Conservation (phyloP, 1,284 basidiomycete genomes). For the Neolentinus lepideus region DNA sequence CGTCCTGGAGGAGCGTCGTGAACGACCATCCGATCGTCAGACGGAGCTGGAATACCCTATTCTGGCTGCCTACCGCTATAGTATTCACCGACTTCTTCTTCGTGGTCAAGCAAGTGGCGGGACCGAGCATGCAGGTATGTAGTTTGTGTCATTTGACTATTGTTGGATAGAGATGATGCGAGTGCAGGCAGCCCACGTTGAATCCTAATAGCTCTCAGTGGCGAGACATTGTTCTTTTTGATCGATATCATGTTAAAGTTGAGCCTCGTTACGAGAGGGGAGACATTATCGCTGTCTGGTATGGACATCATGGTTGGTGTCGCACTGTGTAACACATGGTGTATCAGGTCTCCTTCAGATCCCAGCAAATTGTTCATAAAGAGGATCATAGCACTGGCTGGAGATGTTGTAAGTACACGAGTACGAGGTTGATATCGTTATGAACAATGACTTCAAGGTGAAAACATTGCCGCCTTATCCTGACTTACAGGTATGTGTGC, state of each 20-base stretch:
- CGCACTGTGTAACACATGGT: not conserved
- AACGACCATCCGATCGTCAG: not conserved
- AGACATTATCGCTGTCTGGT: slow-evolving; percentile 65
- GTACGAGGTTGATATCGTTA: not conserved
- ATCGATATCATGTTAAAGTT: slow-evolving; percentile 38
- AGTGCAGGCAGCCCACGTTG: slow-evolving; percentile 58
- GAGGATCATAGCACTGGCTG: slow-evolving; percentile 57
- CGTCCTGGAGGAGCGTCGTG: not conserved
- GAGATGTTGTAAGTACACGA: slow-evolving; percentile 37
- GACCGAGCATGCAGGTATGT: slow-evolving; percentile 71
- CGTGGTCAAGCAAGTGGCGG: slow-evolving; percentile 47
- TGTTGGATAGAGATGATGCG: slow-evolving; percentile 2
- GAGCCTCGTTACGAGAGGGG: slow-evolving; percentile 36
- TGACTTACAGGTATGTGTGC: slow-evolving; percentile 45
- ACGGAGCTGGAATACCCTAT: slow-evolving; percentile 24
- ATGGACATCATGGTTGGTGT: slow-evolving; percentile 5
- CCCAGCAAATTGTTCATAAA: slow-evolving; percentile 52
- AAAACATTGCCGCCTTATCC: slow-evolving; percentile 67
- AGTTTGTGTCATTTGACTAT: not conserved
- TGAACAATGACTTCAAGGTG: slow-evolving; percentile 23
- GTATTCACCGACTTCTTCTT: slow-evolving; percentile 46
- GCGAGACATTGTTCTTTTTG: slow-evolving; percentile 60
- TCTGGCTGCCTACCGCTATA: slow-evolving; percentile 52
- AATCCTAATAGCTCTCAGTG: slow-evolving; percentile 61
- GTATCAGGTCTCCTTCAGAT: slow-evolving; percentile 51